Base-by-base conservation (phyloP, 83 land plant genomes). In the Diphasiastrum complanatum region DNA sequence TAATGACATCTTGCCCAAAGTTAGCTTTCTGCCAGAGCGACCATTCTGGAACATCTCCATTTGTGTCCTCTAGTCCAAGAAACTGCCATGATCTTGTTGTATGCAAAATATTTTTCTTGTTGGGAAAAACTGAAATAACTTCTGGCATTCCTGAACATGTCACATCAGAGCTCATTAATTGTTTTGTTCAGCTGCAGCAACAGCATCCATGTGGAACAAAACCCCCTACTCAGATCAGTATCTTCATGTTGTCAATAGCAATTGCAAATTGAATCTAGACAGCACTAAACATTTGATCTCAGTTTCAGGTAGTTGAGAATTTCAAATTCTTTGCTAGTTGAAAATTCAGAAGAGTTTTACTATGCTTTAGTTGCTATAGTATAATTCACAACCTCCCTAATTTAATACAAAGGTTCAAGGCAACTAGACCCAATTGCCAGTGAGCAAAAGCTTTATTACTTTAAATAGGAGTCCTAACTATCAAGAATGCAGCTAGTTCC, bases 1-100 rank as follows among this genome's bases (percentile, higher is more conserved):
- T 54, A 28, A 54, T 54, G 16, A 54, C 33, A 54, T 54, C 58
- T 28, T 28, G 24, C 16, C 58, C 58, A n/a, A 54, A 54, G 33
- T 22, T 54, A 10, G 58, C 24, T 54, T 28, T 54, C 16, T 8
- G 24, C 58, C 58, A 54, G 3, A 54, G 33, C 24, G 58, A 54
- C 10, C 16, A 4, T n/a, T 18, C 36, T 30, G 33, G 34, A 54
- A 54, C 33, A 54, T 28, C 33, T 5, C 29, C 34, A 6, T 54
- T 11, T 26, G 43, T 38, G 14, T 11, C 5, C 58, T 54, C 58
- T 6, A 54, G n/a, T 25, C n/a, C 11, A 14, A 54, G n/a, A n/a
- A 54, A 54, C 36, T 54, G 33, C 58, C 58, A 54, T 4, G 36
- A 23, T 11, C 33, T 18, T 5, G 58, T 54, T 54, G 58, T 54